phyloP scores from a whole-genome alignment of 495 filamentous ascomycete species.

The Cercophora scortea region DNA sequence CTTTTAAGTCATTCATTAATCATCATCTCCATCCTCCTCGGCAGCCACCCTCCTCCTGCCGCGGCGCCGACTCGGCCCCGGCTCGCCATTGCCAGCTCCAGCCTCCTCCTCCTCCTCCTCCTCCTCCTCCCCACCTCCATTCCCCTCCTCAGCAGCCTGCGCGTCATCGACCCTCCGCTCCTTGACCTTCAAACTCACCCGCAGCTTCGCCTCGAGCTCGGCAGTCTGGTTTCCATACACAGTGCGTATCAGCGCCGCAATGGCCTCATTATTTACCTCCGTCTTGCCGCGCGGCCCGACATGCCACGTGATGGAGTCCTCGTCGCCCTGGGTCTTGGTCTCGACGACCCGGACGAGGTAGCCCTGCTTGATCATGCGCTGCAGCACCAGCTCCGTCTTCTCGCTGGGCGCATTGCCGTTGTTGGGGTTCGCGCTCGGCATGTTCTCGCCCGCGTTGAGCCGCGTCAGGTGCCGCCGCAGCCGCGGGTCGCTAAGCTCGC shows the following conservation, averaged over 20 bases:
- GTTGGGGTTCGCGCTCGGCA: slow-evolving; percentile 28
- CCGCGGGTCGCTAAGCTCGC: slow-evolving; percentile 64
- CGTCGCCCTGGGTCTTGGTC: slow-evolving; percentile 45
- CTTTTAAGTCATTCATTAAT: not conserved
- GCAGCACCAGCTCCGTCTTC: slow-evolving; percentile 66
- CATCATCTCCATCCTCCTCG: slow-evolving; percentile 2
- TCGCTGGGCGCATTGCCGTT: slow-evolving; percentile 56
- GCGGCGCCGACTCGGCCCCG: slow-evolving; percentile 14
- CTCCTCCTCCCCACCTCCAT: slow-evolving; percentile 7
- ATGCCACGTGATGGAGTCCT: slow-evolving; percentile 68
- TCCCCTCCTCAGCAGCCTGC: slow-evolving; percentile 9
- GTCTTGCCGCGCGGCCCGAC: slow-evolving; percentile 79
- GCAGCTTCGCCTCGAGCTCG: slow-evolving; percentile 46
- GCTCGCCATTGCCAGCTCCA: slow-evolving; percentile 5
- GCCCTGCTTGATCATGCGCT: slow-evolving; percentile 69
- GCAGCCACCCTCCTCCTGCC: slow-evolving; percentile 5
- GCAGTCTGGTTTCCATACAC: slow-evolving; percentile 44
- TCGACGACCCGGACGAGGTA: slow-evolving; percentile 73
- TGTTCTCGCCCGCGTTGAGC: slow-evolving; percentile 67
- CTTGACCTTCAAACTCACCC: slow-evolving; percentile 45
- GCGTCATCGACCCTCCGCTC: slow-evolving; percentile 17
- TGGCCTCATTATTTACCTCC: slow-evolving; percentile 68
- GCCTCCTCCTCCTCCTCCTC: slow-evolving; percentile 6
- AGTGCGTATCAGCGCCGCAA: slow-evolving; percentile 59
- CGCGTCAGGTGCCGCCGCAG: slow-evolving; percentile 65